Base-by-base conservation (phyloP, 257 asterid genomes). In the Catharanthus roseus region DNA sequence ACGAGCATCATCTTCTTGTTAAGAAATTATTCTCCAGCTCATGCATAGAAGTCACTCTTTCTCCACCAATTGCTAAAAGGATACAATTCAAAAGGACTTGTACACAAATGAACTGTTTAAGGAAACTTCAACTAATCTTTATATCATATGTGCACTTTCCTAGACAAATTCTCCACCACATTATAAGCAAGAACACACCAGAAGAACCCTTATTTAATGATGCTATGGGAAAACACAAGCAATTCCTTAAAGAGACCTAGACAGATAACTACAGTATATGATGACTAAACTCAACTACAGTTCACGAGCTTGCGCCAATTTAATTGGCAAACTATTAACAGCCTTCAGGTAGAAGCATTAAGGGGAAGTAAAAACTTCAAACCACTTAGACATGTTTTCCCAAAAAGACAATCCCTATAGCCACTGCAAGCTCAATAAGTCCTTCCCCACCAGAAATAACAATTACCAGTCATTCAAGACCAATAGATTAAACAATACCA, bases 371-470 rank as follows among this genome's bases (percentile, higher is more conserved):
- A 19, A 69, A 28, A 73, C 42, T 49, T 49, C 4, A 15, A 53
- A 67, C 28, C 67, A 69, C 66, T 55, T 28, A 63, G 51, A 70
- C 63, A 72, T 70, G 64, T 50, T 72, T 62, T 23, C 64, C 61
- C 24, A 53, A 18, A 34, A 11, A 51, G 11, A 33, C 68, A 58
- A 33, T 68, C 38, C 13, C 42, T 31, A 31, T 66, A 67, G 34
- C 67, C 69, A 67, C 71, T 67, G 31, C 24, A 71, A 80, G 29
- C 65, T 67, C 74, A 74, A 54, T 38, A 77, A 26, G n/a, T 72
- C 36, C 75, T 53, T 29, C 55, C 57, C 60, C 45, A 72, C 47
- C 53, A 28, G 69, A 67, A 65, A 63, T 42, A 62, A 29, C 69
- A 60, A 34, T 33, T 60, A 21, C 67, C 64, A 53, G 39, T 24